Conservation (phyloP, 2,329 filamentous ascomycete genomes). For the Apiospora saccharicola region DNA sequence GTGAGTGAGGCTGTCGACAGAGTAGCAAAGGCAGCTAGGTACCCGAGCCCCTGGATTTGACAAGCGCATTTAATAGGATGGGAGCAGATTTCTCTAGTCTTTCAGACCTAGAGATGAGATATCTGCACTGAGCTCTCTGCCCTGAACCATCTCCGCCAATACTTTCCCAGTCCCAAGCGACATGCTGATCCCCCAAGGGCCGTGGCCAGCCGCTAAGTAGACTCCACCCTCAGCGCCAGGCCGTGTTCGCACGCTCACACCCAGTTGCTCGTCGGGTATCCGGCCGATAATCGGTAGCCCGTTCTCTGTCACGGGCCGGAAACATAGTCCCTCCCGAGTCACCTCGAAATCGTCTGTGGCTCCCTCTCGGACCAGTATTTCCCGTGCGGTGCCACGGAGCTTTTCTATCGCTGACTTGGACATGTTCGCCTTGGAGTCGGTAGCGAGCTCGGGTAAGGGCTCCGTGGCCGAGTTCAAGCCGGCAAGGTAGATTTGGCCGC, state of each 20-base stretch:
- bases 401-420: conserved; percentile 54
- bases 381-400: conserved; percentile 56
- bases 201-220: conserved; percentile 76
- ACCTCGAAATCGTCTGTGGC: conserved; percentile 63
- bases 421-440: conserved; percentile 51
- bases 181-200: conserved; percentile 75
- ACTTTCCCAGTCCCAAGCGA: conserved; percentile 74
- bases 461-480: conserved; percentile 71
- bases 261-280: conserved; percentile 64
- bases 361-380: conserved; percentile 52
- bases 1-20: background rate
- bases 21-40: background rate
- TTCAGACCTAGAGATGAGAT: conserved; percentile 56
- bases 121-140: conserved; percentile 64
- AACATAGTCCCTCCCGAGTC: conserved; percentile 72
- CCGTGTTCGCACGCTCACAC: conserved; percentile 52
- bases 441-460: conserved; percentile 65
- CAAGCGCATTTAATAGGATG: background rate
- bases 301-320: conserved; percentile 71
- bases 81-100: background rate
- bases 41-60: background rate
- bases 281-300: conserved; percentile 70
- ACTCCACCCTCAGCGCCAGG: conserved; percentile 64
- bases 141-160: conserved; percentile 73
- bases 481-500: conserved; percentile 75